Conservation (phyloP, 169 alveolate genomes). For the Cryptosporidium ubiquitum region DNA sequence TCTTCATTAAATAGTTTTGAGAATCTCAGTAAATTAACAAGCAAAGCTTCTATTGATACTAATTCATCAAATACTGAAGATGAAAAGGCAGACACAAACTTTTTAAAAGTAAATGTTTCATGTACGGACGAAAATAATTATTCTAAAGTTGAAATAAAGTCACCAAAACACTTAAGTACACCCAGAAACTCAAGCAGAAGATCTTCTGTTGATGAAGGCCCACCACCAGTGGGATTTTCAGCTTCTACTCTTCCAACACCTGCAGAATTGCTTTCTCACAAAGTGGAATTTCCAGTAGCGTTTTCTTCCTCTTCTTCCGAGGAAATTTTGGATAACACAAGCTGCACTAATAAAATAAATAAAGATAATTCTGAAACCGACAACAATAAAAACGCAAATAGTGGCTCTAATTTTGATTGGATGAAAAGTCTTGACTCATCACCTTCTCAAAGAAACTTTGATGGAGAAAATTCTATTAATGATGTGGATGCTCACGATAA, state of each 20-base stretch:
- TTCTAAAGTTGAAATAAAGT: background rate
- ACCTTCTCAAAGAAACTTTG: background rate
- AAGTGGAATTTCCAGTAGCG: conserved; percentile 46
- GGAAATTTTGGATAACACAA: background rate
- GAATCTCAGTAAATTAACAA: conserved; percentile 13
- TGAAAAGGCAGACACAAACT: background rate
- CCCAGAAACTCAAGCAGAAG: conserved; percentile 68
- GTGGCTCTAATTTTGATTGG: background rate
- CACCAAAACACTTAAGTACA: background rate
- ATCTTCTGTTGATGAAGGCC: conserved; percentile 72
- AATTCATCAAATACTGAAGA: background rate
- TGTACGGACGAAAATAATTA: background rate
- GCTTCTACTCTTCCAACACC: conserved; percentile 65
- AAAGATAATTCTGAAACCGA: background rate
- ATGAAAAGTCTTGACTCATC: conserved; percentile 17
- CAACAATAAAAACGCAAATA: background rate
- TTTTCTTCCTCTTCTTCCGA: conserved; percentile 60
- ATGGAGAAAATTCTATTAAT: background rate
- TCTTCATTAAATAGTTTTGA: conserved; percentile 63
- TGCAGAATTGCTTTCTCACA: conserved; percentile 69
- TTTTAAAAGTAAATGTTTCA: background rate
- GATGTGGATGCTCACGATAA: conserved; percentile 5
- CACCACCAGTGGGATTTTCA: conserved; percentile 67
- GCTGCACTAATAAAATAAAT: background rate
- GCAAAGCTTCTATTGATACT: background rate